Conservation (phyloP, 2,329 filamentous ascomycete genomes). For the Botryotinia convoluta region DNA sequence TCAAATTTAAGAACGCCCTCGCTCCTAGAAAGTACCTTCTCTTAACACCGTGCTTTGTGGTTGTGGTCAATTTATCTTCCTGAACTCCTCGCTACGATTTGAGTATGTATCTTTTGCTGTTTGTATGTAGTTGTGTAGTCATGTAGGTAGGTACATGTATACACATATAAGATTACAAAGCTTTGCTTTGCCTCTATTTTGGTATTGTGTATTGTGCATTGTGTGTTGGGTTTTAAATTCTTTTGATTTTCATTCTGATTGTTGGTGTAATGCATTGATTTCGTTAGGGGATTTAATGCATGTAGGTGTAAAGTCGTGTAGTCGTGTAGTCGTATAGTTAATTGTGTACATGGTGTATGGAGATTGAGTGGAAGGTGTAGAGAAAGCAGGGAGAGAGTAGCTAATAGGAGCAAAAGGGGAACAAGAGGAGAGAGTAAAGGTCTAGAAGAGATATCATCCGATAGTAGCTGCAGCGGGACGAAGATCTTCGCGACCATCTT, state of each 20-base stretch:
- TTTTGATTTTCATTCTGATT: neutral
- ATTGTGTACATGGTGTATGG: neutral
- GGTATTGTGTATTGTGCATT: neutral
- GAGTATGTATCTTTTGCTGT: neutral
- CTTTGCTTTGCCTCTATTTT: neutral
- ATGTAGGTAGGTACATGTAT: neutral
- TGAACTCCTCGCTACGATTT: neutral
- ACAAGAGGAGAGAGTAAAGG: neutral
- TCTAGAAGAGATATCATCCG: neutral
- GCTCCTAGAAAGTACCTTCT: neutral
- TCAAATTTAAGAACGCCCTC: neutral
- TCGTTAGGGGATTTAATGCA: neutral
- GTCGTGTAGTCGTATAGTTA: neutral
- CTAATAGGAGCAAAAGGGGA: neutral
- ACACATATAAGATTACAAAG: neutral
- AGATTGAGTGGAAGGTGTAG: neutral
- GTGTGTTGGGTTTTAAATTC: neutral
- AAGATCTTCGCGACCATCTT: constrained; percentile 43
- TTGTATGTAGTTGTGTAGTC: neutral
- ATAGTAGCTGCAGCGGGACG: neutral
- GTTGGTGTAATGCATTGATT: neutral
- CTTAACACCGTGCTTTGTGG: neutral
- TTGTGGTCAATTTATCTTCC: neutral
- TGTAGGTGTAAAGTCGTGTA: neutral
- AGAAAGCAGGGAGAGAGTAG: neutral